phyloP scores from a whole-genome alignment of 257 asterid species.

The Ajuga chamaepitys region DNA sequence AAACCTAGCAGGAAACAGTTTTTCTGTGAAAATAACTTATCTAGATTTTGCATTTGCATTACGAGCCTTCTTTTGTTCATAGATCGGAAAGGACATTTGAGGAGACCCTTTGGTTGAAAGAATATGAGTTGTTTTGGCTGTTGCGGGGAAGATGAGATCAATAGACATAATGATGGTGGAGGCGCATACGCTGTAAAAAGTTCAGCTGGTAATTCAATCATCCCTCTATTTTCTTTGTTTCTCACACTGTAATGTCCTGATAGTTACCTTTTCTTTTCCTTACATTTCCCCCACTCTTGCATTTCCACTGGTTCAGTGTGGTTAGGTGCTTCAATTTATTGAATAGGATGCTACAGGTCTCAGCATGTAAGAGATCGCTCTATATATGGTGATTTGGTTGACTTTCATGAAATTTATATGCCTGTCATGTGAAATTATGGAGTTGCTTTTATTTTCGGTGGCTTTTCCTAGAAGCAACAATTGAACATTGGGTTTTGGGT shows the following conservation, averaged over 20 bases:
- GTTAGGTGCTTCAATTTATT: neutral
- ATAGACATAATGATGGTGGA: slow-evolving; percentile 51
- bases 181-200: slow-evolving; percentile 38
- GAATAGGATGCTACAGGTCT: slow-evolving; percentile 2
- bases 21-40: too few relatives aligned
- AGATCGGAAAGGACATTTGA: slow-evolving; percentile 4
- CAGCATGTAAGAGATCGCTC: neutral
- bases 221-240: neutral
- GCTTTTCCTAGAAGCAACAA: slow-evolving; percentile 1
- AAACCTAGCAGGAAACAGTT: too few relatives aligned
- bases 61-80: slow-evolving; percentile 10
- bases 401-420: slow-evolving; percentile 3
- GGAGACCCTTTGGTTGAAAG: slow-evolving; percentile 11
- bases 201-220: slow-evolving; percentile 43
- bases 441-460: neutral
- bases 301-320: neutral
- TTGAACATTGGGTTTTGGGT: neutral
- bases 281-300: neutral
- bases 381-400: too few relatives aligned
- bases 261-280: neutral
- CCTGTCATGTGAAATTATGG: neutral
- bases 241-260: neutral
- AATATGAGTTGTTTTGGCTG: slow-evolving; percentile 68
- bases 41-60: neutral
- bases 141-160: slow-evolving; percentile 55